Base-by-base conservation (phyloP, 495 filamentous ascomycete genomes). In the Aspergillus taichungensis region DNA sequence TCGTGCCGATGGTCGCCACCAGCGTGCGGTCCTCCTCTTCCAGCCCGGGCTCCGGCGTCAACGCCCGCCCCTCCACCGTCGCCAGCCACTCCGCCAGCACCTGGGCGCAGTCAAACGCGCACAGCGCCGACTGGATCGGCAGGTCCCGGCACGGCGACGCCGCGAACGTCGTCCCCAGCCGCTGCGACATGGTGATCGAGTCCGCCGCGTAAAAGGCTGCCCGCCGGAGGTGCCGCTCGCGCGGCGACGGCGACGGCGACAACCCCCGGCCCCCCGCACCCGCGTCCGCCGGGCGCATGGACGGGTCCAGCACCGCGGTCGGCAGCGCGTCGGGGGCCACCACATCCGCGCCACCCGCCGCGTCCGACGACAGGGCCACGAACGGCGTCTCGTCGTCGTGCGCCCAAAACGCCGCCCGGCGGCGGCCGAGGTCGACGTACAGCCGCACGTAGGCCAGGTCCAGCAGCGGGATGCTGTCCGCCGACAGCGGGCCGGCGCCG, bases 51-150 rank as follows among this genome's bases (percentile, higher is more conserved):
- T 0, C 91, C 94, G 38, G 96, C 87, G 8, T 24, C 18, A 24
- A 24, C 18, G 18, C 18, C 18, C 92, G 85, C 61, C 96, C 89
- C 62, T 98, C 92, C 8, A 98, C 83, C 0, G 91, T 95, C 10
- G 85, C 85, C 34, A 94, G 78, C 92, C 92, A 98, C 63, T 98
- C 92, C 1, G 92, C 91, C 18, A 98, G 80, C 0, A 98, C 88
- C 56, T 95, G 88, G n/a, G 89, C 85, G 55, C 92, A 97, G 56
- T 98, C 92, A 59, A 95, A 94, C 9, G 84, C 78, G 61, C 90
- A 97, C 77, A 98, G 83, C 6, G 87, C 87, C 10, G 88, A 90
- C 52, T 94, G 89, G 24, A 97, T 72, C 1, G 92, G 91, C n/a
- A 98, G 73, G 56, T 97, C 92, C 28, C 89, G 78, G 29, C 84